phyloP scores from a whole-genome alignment of 2,329 filamentous ascomycete species.

The Penicillium occitanis region DNA sequence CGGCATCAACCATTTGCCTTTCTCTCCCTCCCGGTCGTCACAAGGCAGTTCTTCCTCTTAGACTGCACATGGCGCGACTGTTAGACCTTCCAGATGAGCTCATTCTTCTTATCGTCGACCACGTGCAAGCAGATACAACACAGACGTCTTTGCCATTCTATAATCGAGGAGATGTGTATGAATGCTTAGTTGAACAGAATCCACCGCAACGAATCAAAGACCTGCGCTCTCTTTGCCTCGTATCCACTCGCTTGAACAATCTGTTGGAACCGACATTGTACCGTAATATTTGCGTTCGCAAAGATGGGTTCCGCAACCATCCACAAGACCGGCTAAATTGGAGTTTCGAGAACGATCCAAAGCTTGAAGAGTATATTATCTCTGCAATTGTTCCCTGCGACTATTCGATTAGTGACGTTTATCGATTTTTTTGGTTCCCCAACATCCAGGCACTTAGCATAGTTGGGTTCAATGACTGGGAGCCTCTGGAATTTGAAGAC shows the following conservation, averaged over 20 bases:
- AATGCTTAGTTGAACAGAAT: slow-evolving; percentile 1
- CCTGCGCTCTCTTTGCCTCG: slow-evolving; percentile 9
- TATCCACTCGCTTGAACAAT: slow-evolving; percentile 12
- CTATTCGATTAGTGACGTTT: not conserved
- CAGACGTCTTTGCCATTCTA: slow-evolving; percentile 9
- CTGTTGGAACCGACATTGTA: slow-evolving; percentile 8
- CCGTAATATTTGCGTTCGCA: slow-evolving; percentile 12
- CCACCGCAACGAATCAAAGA: slow-evolving; percentile 8
- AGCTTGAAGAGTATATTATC: slow-evolving; percentile 7
- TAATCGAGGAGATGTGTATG: not conserved
- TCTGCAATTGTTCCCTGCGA: slow-evolving; percentile 10
- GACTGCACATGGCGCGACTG: slow-evolving; percentile 11
- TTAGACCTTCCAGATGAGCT: slow-evolving; percentile 13
- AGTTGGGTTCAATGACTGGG: slow-evolving; percentile 6
- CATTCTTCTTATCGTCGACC: slow-evolving; percentile 2
- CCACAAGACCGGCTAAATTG: not conserved
- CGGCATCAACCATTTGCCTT: slow-evolving; percentile 1
- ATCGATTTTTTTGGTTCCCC: slow-evolving; percentile 7
- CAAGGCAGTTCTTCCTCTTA: not conserved
- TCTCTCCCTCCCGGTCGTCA: not conserved
- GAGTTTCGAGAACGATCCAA: slow-evolving; percentile 8
- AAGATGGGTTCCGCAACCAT: not conserved
- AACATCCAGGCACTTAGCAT: slow-evolving; percentile 10
- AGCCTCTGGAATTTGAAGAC: slow-evolving; percentile 8
- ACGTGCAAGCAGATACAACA: slow-evolving; percentile 7